Evolutionary conservation across 805 yeast genomes (phyloP).

Genomic region (Kodamaea jinghongensis): DNA sequence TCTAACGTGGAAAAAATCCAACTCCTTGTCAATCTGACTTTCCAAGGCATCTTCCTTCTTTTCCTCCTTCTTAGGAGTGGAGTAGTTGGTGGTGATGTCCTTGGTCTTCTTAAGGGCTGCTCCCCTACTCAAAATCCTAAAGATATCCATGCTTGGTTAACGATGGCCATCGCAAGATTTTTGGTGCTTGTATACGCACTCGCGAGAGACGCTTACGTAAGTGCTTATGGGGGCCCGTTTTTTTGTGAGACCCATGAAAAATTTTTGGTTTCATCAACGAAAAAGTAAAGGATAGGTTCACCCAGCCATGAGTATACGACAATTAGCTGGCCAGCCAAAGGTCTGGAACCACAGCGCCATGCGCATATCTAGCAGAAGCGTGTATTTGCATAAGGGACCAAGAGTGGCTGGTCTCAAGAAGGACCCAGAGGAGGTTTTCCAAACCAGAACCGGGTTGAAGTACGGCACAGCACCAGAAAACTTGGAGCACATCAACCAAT

Average conservation of each 20-base stretch:
- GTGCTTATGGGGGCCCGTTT: not conserved
- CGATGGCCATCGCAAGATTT: constrained; percentile 9
- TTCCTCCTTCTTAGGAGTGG: constrained; percentile 25
- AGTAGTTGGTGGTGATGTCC: constrained; percentile 40
- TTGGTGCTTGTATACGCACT: constrained; percentile 7
- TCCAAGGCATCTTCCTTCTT: constrained; percentile 39
- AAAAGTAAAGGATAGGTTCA: constrained; percentile 2
- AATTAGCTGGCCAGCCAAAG: constrained; percentile 9
- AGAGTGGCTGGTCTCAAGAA: constrained; percentile 71
- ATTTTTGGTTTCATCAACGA: constrained; percentile 7
- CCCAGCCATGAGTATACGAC: constrained; percentile 16
- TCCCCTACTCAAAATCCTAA: constrained; percentile 80
- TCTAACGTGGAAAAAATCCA: constrained; percentile 77
- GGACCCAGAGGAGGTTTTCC: constrained; percentile 56
- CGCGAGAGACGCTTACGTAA: not conserved
- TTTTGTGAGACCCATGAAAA: constrained; percentile 3
- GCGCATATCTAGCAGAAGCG: constrained; percentile 18
- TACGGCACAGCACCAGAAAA: constrained; percentile 55
- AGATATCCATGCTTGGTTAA: constrained; percentile 71
- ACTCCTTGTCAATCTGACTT: constrained; percentile 61
- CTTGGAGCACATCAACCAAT: constrained; percentile 46
- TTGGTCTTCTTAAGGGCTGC: constrained; percentile 69
- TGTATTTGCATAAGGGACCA: constrained; percentile 46
- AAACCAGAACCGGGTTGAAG: constrained; percentile 31
- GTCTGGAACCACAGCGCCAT: constrained; percentile 3